Evolutionary conservation across 2,329 filamentous ascomycete genomes (phyloP).

Genomic region (Coniochaeta sp.): DNA sequence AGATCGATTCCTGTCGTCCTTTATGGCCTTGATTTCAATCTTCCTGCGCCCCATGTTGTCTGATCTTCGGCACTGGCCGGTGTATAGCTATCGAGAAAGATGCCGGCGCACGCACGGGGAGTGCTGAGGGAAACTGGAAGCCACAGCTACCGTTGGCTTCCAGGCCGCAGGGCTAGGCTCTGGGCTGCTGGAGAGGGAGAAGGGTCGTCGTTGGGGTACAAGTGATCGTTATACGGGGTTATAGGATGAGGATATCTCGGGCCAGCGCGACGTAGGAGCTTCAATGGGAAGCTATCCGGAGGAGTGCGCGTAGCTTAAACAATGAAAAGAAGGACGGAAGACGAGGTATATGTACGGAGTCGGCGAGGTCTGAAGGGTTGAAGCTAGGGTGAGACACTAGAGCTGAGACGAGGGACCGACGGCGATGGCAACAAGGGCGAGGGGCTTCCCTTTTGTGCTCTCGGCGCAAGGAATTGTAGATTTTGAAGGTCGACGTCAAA

Average conservation of each 20-base stretch:
- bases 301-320: neutral
- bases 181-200: neutral
- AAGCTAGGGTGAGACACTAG: conserved; percentile 1
- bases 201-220: neutral
- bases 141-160: neutral
- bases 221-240: neutral
- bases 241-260: neutral
- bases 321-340: neutral
- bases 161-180: neutral
- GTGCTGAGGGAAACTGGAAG: neutral
- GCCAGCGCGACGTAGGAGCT: neutral
- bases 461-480: conserved; percentile 11
- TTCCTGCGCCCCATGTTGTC: conserved; percentile 87
- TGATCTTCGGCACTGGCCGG: neutral
- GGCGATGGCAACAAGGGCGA: conserved; percentile 14
- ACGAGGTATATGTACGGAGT: neutral
- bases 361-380: neutral
- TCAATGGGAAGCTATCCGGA: neutral
- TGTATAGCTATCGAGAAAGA: neutral
- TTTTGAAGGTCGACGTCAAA: conserved; percentile 15
- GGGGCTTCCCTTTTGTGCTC: conserved; percentile 16
- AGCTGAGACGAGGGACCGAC: conserved; percentile 4
- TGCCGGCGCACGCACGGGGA: neutral
- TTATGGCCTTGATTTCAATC: conserved; percentile 99
- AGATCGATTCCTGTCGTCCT: conserved; percentile 94